phyloP scores from a whole-genome alignment of 2,329 filamentous ascomycete species.

The Purpureocillium lavendulum region DNA sequence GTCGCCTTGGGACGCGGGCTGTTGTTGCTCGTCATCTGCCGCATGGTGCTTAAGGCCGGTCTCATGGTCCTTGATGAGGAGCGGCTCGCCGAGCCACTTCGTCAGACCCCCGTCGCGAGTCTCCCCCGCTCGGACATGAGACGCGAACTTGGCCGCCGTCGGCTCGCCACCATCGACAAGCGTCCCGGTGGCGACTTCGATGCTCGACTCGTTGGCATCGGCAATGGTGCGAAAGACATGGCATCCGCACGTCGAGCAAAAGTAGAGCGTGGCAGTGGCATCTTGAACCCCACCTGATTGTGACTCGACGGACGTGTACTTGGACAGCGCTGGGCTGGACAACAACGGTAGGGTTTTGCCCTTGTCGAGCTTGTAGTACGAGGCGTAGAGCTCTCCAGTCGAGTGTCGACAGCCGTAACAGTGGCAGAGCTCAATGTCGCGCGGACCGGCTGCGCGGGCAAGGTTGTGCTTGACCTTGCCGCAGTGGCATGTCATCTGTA shows the following conservation, averaged over 20 bases:
- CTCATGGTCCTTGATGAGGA: not conserved
- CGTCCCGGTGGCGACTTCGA: slow-evolving; percentile 2
- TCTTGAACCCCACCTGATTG: not conserved
- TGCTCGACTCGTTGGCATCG: not conserved
- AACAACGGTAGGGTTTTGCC: slow-evolving; percentile 13
- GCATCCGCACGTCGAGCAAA: slow-evolving; percentile 32
- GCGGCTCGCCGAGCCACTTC: slow-evolving; percentile 2
- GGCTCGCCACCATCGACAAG: not conserved
- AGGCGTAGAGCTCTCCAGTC: slow-evolving; percentile 28
- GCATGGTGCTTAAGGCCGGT: not conserved
- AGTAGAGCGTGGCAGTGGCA: slow-evolving; percentile 18
- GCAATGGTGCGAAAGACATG: slow-evolving; percentile 24
- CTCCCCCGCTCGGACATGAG: not conserved
- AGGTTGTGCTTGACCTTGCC: slow-evolving; percentile 12
- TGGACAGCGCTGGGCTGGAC: slow-evolving; percentile 6
- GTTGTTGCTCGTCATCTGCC: not conserved
- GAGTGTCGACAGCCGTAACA: slow-evolving; percentile 20
- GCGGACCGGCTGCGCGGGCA: not conserved
- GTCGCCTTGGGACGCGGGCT: not conserved
- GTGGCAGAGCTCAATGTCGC: slow-evolving; percentile 20
- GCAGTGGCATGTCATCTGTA: slow-evolving; percentile 18
- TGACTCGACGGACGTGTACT: not conserved
- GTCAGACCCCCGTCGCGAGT: slow-evolving; percentile 1
- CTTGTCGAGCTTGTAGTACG: slow-evolving; percentile 17
- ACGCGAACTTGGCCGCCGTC: not conserved